Base-by-base conservation (phyloP, 75 land plant genomes). In the Isoetes taiwanensis region DNA sequence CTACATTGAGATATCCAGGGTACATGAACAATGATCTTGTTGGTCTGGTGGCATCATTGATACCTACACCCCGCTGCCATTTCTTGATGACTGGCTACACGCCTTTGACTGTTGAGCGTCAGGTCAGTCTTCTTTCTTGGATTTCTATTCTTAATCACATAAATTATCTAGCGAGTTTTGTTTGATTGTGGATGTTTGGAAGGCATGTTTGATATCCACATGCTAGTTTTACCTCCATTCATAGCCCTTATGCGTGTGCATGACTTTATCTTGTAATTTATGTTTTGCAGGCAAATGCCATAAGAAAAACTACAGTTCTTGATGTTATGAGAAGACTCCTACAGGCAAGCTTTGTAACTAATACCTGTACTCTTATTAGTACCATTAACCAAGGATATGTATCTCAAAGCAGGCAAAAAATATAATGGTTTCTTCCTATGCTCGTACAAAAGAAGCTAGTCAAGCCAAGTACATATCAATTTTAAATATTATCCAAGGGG, bases 321-420 rank as follows among this genome's bases (percentile, higher is more conserved):
- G 50, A 46, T 46, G 50, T 46, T n/a, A 46, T 46, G 50, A 46
- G 50, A 46, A 46, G 50, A 23, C 50, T 46, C 4, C 50, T 46
- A 46, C 50, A 46, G 50, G 50, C n/a, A n/a, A n/a, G n/a, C n/a
- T n/a, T 19, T 30, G n/a, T 46, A n/a, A n/a, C n/a, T n/a, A n/a
- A n/a, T n/a, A n/a, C n/a, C n/a, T n/a, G n/a, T n/a, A n/a, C n/a
- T n/a, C n/a, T n/a, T n/a, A n/a, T n/a, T n/a, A n/a, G n/a, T n/a
- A n/a, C n/a, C n/a, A n/a, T n/a, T n/a, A n/a, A n/a, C n/a, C n/a
- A n/a, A n/a, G n/a, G n/a, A n/a, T n/a, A n/a, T n/a, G n/a, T n/a
- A n/a, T n/a, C n/a, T n/a, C n/a, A n/a, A n/a, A 19, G 6, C n/a
- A 46, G 50, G 50, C 50, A 46, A 46, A 46, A 19, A 46, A 46